Evolutionary conservation across 2,329 filamentous ascomycete species (phyloP).

Genomic region (Trichoderma atroviride): DNA sequence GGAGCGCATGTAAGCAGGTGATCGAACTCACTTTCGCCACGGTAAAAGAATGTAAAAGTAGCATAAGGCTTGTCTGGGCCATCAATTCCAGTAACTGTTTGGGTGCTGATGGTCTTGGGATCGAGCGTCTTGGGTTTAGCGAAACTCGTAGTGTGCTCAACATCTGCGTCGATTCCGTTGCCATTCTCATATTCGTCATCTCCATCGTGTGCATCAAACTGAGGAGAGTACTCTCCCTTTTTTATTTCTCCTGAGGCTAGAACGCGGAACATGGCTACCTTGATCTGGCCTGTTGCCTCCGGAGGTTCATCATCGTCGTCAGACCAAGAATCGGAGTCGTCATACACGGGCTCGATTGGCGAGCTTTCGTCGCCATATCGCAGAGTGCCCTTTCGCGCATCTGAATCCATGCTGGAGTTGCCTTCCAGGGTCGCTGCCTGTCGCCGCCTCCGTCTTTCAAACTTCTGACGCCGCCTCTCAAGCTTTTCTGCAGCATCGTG

Average conservation of each 20-base stretch:
- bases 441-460: slow-evolving; percentile 67
- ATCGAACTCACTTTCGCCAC: slow-evolving; percentile 76
- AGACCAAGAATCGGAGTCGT: slow-evolving; percentile 76
- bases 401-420: slow-evolving; percentile 39
- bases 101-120: slow-evolving; percentile 96
- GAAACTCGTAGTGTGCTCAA: slow-evolving; percentile 97
- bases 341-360: slow-evolving; percentile 68
- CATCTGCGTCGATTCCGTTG: slow-evolving; percentile 71
- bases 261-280: slow-evolving; percentile 94
- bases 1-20: not conserved
- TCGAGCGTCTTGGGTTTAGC: slow-evolving; percentile 95
- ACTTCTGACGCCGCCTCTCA: slow-evolving; percentile 84
- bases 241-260: slow-evolving; percentile 96
- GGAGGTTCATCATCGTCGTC: slow-evolving; percentile 85
- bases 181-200: slow-evolving; percentile 69
- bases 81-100: slow-evolving; percentile 98
- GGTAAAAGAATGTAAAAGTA: slow-evolving; percentile 96
- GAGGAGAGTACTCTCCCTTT: slow-evolving; percentile 95
- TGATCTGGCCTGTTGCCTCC: slow-evolving; percentile 96
- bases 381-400: slow-evolving; percentile 60
- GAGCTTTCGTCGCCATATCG: slow-evolving; percentile 79
- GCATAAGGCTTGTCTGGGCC: slow-evolving; percentile 95
- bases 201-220: slow-evolving; percentile 95
- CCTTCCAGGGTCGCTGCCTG: slow-evolving; percentile 54
- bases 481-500: slow-evolving; percentile 88